Conservation (phyloP, 1,139 yeast genomes). For the Scheffersomyces cryptocercus region DNA sequence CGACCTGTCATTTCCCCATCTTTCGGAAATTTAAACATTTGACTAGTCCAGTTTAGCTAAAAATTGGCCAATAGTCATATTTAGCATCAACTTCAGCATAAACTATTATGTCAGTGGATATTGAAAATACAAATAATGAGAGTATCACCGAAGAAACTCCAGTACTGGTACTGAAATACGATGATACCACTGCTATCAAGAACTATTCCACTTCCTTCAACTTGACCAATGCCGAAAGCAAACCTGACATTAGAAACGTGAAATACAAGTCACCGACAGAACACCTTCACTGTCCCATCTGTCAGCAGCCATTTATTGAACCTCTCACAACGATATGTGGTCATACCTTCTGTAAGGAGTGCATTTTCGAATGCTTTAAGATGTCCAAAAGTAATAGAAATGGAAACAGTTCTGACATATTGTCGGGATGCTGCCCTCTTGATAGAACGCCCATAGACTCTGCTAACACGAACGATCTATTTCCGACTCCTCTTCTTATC, state of each 20-base stretch:
- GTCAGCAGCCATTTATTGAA: slow-evolving; percentile 55
- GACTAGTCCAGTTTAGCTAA: too few species aligned
- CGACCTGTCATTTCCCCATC: neutral
- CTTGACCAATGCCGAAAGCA: slow-evolving; percentile 8
- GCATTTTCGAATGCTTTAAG: slow-evolving; percentile 50
- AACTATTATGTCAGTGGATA: too few species aligned
- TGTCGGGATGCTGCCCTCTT: slow-evolving; percentile 56
- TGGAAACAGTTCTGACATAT: slow-evolving; percentile 9
- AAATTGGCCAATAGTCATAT: too few species aligned
- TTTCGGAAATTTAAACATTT: neutral
- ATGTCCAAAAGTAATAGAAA: slow-evolving; percentile 16
- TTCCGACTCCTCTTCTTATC: slow-evolving; percentile 63
- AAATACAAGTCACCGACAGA: slow-evolving; percentile 45
- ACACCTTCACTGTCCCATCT: slow-evolving; percentile 58
- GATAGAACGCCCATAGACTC: slow-evolving; percentile 56
- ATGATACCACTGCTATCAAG: slow-evolving; percentile 8
- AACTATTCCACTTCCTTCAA: slow-evolving; percentile 21
- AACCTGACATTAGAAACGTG: slow-evolving; percentile 37
- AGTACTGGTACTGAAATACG: neutral
- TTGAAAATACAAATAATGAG: too few species aligned
- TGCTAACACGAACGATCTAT: slow-evolving; percentile 42
- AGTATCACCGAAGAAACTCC: neutral
- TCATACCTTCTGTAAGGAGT: slow-evolving; percentile 57
- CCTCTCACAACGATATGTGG: slow-evolving; percentile 63
- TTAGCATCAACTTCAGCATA: too few species aligned